phyloP scores from a whole-genome alignment of 2,329 filamentous ascomycete species.

The Trichocomaceae sp. region DNA sequence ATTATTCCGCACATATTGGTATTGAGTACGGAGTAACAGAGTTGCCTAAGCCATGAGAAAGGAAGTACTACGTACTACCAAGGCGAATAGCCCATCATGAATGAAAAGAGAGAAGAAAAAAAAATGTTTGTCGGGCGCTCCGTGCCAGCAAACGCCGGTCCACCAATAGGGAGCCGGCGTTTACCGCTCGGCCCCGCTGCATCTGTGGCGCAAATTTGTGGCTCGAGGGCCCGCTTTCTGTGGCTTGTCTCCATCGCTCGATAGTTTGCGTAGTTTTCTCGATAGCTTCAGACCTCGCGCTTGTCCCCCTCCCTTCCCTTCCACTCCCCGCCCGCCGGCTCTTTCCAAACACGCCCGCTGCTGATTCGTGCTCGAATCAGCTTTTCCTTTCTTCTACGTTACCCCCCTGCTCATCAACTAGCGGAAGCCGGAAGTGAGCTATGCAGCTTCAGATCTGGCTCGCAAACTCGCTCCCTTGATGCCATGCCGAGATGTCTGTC shows the following conservation, averaged over 20 bases:
- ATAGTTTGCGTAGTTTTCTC: conserved; percentile 11
- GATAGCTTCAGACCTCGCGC: conserved; percentile 14
- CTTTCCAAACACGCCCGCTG: neutral
- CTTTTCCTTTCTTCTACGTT: neutral
- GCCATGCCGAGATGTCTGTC: neutral
- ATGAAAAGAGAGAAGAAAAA: neutral
- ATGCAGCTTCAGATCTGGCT: neutral
- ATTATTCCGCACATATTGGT: too few species aligned
- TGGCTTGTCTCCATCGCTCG: conserved; percentile 13
- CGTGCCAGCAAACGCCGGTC: neutral
- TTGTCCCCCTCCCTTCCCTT: neutral
- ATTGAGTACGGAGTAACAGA: too few species aligned
- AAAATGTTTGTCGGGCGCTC: conserved; percentile 8
- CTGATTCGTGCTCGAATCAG: conserved; percentile 1
- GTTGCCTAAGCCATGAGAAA: neutral
- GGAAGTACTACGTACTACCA: neutral
- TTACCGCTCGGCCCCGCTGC: conserved; percentile 9
- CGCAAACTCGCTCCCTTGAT: neutral
- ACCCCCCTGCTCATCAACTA: neutral
- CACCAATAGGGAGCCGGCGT: neutral
- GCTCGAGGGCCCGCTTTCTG: conserved; percentile 8
- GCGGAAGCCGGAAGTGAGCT: neutral
- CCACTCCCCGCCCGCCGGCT: too few species aligned
- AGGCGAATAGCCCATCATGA: too few species aligned
- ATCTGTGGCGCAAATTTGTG: conserved; percentile 13